These are phyloP conservation scores for Clohesyomyces aquaticus DNA, from an alignment of 495 filamentous ascomycete genomes.

Conservation along the genomic window DNA sequence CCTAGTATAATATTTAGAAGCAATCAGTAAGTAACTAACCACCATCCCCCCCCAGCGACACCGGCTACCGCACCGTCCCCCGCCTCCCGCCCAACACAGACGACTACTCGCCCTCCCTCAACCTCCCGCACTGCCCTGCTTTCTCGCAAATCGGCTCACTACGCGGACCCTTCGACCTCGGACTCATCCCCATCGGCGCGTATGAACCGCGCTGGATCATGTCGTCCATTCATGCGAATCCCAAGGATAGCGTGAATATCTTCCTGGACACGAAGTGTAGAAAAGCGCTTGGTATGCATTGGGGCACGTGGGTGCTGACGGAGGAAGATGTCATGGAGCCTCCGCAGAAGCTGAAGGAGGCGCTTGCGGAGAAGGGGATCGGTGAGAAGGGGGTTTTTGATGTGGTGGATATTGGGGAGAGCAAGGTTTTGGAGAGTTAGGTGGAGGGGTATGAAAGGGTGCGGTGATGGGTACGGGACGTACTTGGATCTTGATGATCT, in stretches of 20 bases:
- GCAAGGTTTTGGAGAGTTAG: constrained; percentile 63
- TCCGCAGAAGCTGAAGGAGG: constrained; percentile 71
- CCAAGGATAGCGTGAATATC: constrained; percentile 86
- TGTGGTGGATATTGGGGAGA: constrained; percentile 85
- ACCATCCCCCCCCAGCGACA: constrained; percentile 48
- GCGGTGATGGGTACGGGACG: constrained; percentile 3
- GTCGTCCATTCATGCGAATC: constrained; percentile 79
- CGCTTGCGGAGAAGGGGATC: constrained; percentile 70
- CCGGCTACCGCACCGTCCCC: constrained; percentile 85
- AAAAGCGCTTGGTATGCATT: constrained; percentile 86
- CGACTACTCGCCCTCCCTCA: constrained; percentile 74
- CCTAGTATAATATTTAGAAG: no score
- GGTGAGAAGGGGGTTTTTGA: constrained; percentile 83
- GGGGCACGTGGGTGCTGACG: constrained; percentile 89
- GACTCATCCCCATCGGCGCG: constrained; percentile 92
- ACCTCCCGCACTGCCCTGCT: constrained; percentile 78
- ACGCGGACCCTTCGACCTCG: constrained; percentile 88
- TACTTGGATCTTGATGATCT: neutral
- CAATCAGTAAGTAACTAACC: no score
- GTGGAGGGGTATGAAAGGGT: constrained; percentile 2
- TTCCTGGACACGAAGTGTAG: constrained; percentile 85
- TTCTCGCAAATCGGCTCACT: constrained; percentile 84
- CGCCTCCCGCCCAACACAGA: constrained; percentile 63
- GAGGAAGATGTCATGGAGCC: constrained; percentile 86
- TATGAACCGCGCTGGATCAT: constrained; percentile 71